Conservation (phyloP, 2,329 filamentous ascomycete genomes). For the Fusarium sulawesiense region DNA sequence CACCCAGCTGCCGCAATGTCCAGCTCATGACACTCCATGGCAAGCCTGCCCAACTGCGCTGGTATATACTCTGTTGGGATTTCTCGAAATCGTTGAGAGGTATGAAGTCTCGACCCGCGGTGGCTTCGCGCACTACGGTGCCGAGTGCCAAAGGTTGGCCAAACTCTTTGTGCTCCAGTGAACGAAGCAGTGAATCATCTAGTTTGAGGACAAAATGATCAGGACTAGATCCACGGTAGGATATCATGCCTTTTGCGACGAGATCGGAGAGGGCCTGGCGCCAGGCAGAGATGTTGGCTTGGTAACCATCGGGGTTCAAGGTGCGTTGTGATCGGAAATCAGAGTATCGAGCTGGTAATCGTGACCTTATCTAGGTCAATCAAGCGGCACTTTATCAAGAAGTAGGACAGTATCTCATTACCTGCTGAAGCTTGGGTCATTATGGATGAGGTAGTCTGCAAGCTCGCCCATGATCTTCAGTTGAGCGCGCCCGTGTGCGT, state of each 20-base stretch:
- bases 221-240: constrained; percentile 54
- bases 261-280: constrained; percentile 78
- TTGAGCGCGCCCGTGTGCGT: neutral
- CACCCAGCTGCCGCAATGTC: constrained; percentile 77
- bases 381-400: neutral
- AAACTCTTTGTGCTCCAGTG: constrained; percentile 80
- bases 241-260: constrained; percentile 68
- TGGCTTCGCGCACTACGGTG: constrained; percentile 79
- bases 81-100: constrained; percentile 75
- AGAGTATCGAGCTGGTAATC: constrained; percentile 87
- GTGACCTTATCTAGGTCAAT: constrained; percentile 64
- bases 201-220: constrained; percentile 65
- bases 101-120: constrained; percentile 76
- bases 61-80: constrained; percentile 77
- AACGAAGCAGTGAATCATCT: constrained; percentile 73
- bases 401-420: constrained; percentile 42
- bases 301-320: constrained; percentile 86
- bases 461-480: constrained; percentile 70
- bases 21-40: constrained; percentile 80
- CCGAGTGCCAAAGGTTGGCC: constrained; percentile 85
- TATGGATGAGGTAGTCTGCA: constrained; percentile 71
- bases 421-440: constrained; percentile 72
- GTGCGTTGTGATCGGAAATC: constrained; percentile 81
- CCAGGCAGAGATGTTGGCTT: constrained; percentile 84
- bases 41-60: constrained; percentile 73